Evolutionary conservation across 257 asterid genomes (phyloP).

Genomic region (Hygrophila difformis): DNA sequence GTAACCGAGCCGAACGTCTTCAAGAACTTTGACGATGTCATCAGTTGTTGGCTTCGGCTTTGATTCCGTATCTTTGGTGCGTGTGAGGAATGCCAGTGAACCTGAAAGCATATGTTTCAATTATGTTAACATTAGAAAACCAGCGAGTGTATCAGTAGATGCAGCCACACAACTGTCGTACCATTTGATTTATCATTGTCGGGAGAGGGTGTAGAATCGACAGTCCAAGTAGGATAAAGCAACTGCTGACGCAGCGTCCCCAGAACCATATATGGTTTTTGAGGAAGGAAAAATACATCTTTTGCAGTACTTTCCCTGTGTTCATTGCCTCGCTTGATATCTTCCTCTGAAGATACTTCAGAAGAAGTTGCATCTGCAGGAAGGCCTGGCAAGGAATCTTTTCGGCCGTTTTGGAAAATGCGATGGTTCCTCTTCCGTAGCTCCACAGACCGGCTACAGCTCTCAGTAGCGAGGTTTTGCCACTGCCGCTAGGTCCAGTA

Average conservation of each 20-base stretch:
- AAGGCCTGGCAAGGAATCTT: slow-evolving; percentile 18
- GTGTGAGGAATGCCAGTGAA: slow-evolving; percentile 1
- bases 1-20: slow-evolving; percentile 9
- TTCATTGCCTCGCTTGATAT: slow-evolving; percentile 23
- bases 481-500: slow-evolving; percentile 94
- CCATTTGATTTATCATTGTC: slow-evolving; percentile 35
- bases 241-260: slow-evolving; percentile 88
- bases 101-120: neutral
- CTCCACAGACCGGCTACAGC: slow-evolving; percentile 91
- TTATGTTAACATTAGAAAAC: neutral
- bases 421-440: slow-evolving; percentile 64
- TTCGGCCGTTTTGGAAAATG: slow-evolving; percentile 35
- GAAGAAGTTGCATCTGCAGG: slow-evolving; percentile 25
- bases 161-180: slow-evolving; percentile 13
- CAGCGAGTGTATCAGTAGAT: neutral
- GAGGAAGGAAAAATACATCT: slow-evolving; percentile 86
- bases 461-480: slow-evolving; percentile 82
- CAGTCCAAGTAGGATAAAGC: slow-evolving; percentile 86
- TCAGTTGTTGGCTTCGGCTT: slow-evolving; percentile 1
- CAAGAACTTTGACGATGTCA: neutral
- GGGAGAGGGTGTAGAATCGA: slow-evolving; percentile 26
- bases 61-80: neutral
- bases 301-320: slow-evolving; percentile 38
- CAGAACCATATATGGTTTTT: slow-evolving; percentile 85
- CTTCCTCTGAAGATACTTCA: slow-evolving; percentile 19